Evolutionary conservation across 108 stramenopile species (phyloP).

Genomic region (Nitzschia sp.): DNA sequence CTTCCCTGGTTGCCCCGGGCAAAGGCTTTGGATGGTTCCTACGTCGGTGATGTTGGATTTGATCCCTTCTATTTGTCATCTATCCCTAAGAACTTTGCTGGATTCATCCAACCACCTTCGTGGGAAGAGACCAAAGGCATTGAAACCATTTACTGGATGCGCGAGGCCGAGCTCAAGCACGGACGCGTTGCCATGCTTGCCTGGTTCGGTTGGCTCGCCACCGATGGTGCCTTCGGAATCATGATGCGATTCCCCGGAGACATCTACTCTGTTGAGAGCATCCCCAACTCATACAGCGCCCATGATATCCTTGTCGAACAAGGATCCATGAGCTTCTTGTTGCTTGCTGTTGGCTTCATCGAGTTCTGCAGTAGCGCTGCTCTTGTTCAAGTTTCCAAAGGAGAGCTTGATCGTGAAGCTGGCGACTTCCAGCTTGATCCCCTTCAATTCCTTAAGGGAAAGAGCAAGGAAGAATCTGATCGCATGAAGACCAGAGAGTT

Average conservation of each 20-base stretch:
- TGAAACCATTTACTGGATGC: constrained; percentile 90
- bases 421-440: constrained; percentile 90
- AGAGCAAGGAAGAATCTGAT: constrained; percentile 68
- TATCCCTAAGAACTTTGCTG: constrained; percentile 90
- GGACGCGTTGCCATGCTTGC: constrained; percentile 88
- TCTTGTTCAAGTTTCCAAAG: constrained; percentile 90
- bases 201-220: constrained; percentile 87
- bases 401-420: constrained; percentile 87
- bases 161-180: constrained; percentile 90
- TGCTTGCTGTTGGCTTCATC: constrained; percentile 66
- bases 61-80: constrained; percentile 92
- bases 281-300: constrained; percentile 83
- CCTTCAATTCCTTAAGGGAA: constrained; percentile 80
- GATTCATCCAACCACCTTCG: constrained; percentile 88
- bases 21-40: constrained; percentile 83
- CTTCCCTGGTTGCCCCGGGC: constrained; percentile 87
- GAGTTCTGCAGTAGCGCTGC: constrained; percentile 79
- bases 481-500: constrained; percentile 87
- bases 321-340: constrained; percentile 83
- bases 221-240: constrained; percentile 79
- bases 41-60: constrained; percentile 91
- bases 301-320: constrained; percentile 78
- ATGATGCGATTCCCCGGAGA: constrained; percentile 83
- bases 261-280: constrained; percentile 63
- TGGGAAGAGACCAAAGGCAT: constrained; percentile 85